Evolutionary conservation across 257 asterid species (phyloP).

Genomic region (Galeopsis tetrahit): DNA sequence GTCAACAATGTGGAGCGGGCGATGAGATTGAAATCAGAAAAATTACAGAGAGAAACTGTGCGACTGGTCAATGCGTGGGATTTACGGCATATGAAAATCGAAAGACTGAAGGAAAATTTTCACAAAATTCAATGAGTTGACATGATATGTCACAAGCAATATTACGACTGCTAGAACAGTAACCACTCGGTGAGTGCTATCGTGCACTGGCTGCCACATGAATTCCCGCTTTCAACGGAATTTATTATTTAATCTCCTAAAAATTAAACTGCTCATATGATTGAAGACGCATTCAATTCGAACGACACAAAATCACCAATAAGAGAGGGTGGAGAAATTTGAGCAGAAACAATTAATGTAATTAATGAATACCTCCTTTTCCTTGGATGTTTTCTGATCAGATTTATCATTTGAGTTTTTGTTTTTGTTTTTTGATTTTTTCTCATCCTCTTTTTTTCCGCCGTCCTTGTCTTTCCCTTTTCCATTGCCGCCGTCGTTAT

Average conservation of each 20-base stretch:
- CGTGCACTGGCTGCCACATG: slow-evolving; percentile 48
- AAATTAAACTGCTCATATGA: not conserved
- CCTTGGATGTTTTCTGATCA: slow-evolving; percentile 53
- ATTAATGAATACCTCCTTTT: slow-evolving; percentile 42
- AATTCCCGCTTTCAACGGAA: slow-evolving; percentile 39
- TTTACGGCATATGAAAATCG: slow-evolving; percentile 11
- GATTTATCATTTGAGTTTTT: slow-evolving; percentile 43
- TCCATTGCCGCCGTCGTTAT: slow-evolving; percentile 45
- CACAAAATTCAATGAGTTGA: slow-evolving; percentile 27
- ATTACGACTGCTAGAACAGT: not conserved
- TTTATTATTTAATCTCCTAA: not conserved
- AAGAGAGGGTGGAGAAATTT: not conserved
- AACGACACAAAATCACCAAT: not conserved
- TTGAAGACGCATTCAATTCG: not conserved
- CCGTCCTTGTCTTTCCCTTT: slow-evolving; percentile 41
- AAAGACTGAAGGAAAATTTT: not conserved
- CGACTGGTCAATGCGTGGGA: slow-evolving; percentile 29
- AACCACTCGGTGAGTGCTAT: slow-evolving; percentile 36
- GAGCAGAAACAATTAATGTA: not conserved
- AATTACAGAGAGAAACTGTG: not conserved
- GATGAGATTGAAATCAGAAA: not conserved
- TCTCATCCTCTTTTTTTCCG: slow-evolving; percentile 33
- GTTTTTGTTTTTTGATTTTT: slow-evolving; percentile 41
- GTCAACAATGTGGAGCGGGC: not conserved
- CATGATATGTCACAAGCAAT: slow-evolving; percentile 39